Conservation (phyloP, 2,329 filamentous ascomycete species). For the Sclerotinia nivalis region DNA sequence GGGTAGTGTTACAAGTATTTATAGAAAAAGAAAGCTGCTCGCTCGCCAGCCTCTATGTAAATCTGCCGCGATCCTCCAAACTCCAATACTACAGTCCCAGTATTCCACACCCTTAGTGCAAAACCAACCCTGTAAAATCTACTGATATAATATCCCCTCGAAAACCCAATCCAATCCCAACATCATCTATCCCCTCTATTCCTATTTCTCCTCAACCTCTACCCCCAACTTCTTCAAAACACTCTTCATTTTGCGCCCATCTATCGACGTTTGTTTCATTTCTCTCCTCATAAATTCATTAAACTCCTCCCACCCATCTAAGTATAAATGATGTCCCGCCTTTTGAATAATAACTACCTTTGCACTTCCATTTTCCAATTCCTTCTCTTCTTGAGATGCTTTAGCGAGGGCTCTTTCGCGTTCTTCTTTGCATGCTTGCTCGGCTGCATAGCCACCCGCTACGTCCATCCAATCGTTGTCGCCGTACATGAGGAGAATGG, state of each 20-base stretch:
- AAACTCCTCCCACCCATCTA: slow-evolving; percentile 70
- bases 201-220: not conserved
- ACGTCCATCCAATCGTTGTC: slow-evolving; percentile 99
- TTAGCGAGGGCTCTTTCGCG: slow-evolving; percentile 59
- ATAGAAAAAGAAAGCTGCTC: not conserved
- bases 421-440: slow-evolving; percentile 74
- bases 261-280: slow-evolving; percentile 56
- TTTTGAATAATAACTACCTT: slow-evolving; percentile 78
- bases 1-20: not conserved
- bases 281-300: slow-evolving; percentile 65
- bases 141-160: not conserved
- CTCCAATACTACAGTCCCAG: not conserved
- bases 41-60: not conserved
- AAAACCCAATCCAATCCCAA: not conserved
- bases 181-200: not conserved
- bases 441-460: slow-evolving; percentile 75
- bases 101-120: not conserved
- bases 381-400: slow-evolving; percentile 67
- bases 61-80: not conserved
- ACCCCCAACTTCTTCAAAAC: slow-evolving; percentile 10
- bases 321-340: slow-evolving; percentile 71
- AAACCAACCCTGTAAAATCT: not conserved
- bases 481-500: slow-evolving; percentile 92
- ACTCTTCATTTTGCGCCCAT: slow-evolving; percentile 28
- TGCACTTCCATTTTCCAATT: slow-evolving; percentile 73